phyloP scores from a whole-genome alignment of 306 rosid genomes.

The Alnus rubra region DNA sequence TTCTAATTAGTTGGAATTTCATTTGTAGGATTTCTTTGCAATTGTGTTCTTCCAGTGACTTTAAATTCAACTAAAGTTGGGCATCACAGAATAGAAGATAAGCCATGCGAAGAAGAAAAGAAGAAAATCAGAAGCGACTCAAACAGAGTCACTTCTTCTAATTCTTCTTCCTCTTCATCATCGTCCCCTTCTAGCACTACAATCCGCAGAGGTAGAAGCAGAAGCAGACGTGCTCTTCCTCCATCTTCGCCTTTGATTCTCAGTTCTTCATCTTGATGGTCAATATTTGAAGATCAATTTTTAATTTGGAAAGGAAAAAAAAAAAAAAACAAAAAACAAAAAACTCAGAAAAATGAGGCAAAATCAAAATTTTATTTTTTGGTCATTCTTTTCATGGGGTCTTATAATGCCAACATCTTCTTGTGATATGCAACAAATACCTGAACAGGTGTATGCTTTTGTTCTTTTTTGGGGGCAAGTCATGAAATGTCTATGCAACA shows the following conservation, averaged over 20 bases:
- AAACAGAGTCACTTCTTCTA: slow-evolving; percentile 33
- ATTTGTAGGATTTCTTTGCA: slow-evolving; percentile 77
- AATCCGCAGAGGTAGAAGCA: slow-evolving; percentile 76
- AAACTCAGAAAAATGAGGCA: neutral
- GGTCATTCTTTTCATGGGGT: slow-evolving; percentile 7
- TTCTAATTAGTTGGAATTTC: neutral
- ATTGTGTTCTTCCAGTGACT: slow-evolving; percentile 84
- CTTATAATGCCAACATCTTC: neutral
- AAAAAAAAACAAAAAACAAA: neutral
- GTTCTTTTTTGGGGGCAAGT: slow-evolving; percentile 6
- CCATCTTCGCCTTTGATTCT: slow-evolving; percentile 71
- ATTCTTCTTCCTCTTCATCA: slow-evolving; percentile 46
- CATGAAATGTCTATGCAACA: slow-evolving; percentile 15
- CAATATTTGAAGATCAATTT: neutral
- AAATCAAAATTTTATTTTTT: slow-evolving; percentile 8
- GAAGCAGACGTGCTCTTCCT: slow-evolving; percentile 72
- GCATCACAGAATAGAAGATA: slow-evolving; percentile 65
- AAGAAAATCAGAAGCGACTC: slow-evolving; percentile 46
- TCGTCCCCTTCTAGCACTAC: slow-evolving; percentile 47
- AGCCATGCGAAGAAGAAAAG: slow-evolving; percentile 64
- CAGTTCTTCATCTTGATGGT: slow-evolving; percentile 46
- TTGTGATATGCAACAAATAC: slow-evolving; percentile 17
- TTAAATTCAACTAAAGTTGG: slow-evolving; percentile 72
- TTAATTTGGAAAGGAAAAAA: neutral
- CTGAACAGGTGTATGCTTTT: slow-evolving; percentile 23